Percentiles rank a stretch among this genome's conserved stretches.
These are phyloP conservation scores for Diaporthe australafricana DNA, from an alignment of 2,329 filamentous ascomycete genomes.

Conservation along the genomic window DNA sequence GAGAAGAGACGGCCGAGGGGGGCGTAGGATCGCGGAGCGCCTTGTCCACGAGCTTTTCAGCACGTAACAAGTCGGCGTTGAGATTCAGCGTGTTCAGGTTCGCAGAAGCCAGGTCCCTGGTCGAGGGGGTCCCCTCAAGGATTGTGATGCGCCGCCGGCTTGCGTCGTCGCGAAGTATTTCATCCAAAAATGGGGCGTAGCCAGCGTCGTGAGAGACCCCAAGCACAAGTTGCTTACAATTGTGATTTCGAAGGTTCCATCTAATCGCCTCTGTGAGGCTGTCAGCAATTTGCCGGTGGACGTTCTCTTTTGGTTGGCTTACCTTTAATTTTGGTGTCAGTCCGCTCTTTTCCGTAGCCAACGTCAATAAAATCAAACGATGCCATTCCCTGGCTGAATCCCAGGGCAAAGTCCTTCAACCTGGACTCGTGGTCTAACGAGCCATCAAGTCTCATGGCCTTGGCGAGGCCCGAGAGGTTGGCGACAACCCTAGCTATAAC, in stretches of 20 bases:
- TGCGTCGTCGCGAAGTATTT: constrained; percentile 59
- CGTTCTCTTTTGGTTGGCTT: constrained; percentile 37
- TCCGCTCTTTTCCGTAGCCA: constrained; percentile 67
- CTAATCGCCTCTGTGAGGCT: constrained; percentile 57
- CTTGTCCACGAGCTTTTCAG: constrained; percentile 61
- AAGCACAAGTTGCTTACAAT: constrained; percentile 71
- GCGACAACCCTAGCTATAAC: constrained; percentile 68
- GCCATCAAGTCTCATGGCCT: constrained; percentile 62
- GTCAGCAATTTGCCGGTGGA: constrained; percentile 27
- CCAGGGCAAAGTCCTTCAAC: constrained; percentile 67
- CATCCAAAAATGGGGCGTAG: constrained; percentile 70
- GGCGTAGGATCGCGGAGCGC: constrained; percentile 40
- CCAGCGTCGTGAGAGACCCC: constrained; percentile 72
- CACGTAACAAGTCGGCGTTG: constrained; percentile 62
- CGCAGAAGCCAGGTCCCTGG: constrained; percentile 61
- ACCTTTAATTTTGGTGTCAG: constrained; percentile 72
- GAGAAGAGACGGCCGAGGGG: constrained; percentile 20
- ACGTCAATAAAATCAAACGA: constrained; percentile 75
- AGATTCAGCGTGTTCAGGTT: constrained; percentile 60
- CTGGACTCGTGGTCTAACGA: constrained; percentile 56
- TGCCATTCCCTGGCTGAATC: constrained; percentile 69
- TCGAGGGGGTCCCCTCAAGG: constrained; percentile 64
- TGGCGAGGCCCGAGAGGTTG: constrained; percentile 63
- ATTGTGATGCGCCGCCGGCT: constrained; percentile 60
- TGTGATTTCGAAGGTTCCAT: constrained; percentile 70